Conservation (phyloP, 2,329 filamentous ascomycete genomes). For the Fusarium pseudonygamai region DNA sequence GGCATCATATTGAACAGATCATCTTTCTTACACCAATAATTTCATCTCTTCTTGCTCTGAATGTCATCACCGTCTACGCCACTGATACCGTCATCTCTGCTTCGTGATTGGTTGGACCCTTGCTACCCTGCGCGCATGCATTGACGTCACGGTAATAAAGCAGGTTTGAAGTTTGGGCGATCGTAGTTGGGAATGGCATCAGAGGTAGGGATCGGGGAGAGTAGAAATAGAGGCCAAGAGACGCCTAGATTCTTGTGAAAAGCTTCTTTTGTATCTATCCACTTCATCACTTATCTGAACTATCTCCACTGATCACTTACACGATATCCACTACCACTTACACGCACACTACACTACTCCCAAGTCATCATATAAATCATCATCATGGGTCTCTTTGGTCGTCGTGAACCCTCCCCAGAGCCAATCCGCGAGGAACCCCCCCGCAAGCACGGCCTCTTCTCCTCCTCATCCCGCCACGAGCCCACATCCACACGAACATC, state of each 20-base stretch:
- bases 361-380: background rate
- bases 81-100: slow-evolving; percentile 20
- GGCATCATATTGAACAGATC: background rate
- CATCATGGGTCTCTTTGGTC: slow-evolving; percentile 48
- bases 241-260: slow-evolving; percentile 15
- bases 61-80: slow-evolving; percentile 19
- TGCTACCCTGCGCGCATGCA: slow-evolving; percentile 11
- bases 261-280: background rate
- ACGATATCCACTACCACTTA: background rate
- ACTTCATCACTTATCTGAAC: background rate
- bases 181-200: background rate
- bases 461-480: slow-evolving; percentile 40
- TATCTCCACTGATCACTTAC: background rate
- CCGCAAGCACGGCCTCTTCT: slow-evolving; percentile 52
- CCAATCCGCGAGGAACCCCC: slow-evolving; percentile 42
- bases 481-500: slow-evolving; percentile 40
- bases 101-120: slow-evolving; percentile 24
- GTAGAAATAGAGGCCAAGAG: slow-evolving; percentile 28
- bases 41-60: background rate
- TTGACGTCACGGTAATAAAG: slow-evolving; percentile 34
- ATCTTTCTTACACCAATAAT: slow-evolving; percentile 2
- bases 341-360: background rate
- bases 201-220: background rate
- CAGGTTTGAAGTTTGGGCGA: slow-evolving; percentile 29
- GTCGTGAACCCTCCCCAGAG: slow-evolving; percentile 45